Percentiles rank a stretch among this genome's conserved stretches.
Evolutionary conservation across 2,329 filamentous ascomycete genomes (phyloP).

Genomic region (Pyrenochaeta sp.): DNA sequence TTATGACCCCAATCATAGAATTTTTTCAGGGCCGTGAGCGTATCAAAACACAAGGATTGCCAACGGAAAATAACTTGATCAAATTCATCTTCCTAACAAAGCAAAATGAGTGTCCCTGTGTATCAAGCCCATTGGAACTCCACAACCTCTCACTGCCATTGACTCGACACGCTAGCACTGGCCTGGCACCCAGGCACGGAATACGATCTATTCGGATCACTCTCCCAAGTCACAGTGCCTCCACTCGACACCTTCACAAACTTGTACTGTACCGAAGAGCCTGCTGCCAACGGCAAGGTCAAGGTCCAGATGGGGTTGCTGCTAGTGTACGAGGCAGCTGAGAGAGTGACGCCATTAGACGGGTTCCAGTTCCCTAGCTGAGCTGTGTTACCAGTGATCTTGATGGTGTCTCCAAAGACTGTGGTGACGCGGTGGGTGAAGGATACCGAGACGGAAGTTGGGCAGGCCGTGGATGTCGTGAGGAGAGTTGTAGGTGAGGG

Average conservation of each 20-base stretch:
- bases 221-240: slow-evolving; percentile 57
- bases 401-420: slow-evolving; percentile 58
- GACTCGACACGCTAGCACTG: slow-evolving; percentile 30
- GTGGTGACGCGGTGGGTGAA: slow-evolving; percentile 58
- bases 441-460: slow-evolving; percentile 44
- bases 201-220: slow-evolving; percentile 52
- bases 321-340: slow-evolving; percentile 53
- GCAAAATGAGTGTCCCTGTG: too few relatives aligned
- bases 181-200: slow-evolving; percentile 38
- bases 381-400: slow-evolving; percentile 53
- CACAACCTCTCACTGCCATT: slow-evolving; percentile 28
- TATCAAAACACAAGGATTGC: too few relatives aligned
- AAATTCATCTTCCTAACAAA: too few relatives aligned
- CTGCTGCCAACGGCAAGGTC: slow-evolving; percentile 51
- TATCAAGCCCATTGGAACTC: too few relatives aligned
- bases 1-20: too few relatives aligned
- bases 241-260: slow-evolving; percentile 57
- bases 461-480: slow-evolving; percentile 29
- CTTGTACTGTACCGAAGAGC: slow-evolving; percentile 53
- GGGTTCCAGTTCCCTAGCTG: slow-evolving; percentile 57
- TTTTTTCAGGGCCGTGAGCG: too few relatives aligned
- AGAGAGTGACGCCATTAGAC: slow-evolving; percentile 49
- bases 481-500: slow-evolving; percentile 11
- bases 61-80: too few relatives aligned
- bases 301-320: slow-evolving; percentile 58